phyloP scores from a whole-genome alignment of 768 basidiomycete species.

The Favolaschia claudopus region DNA sequence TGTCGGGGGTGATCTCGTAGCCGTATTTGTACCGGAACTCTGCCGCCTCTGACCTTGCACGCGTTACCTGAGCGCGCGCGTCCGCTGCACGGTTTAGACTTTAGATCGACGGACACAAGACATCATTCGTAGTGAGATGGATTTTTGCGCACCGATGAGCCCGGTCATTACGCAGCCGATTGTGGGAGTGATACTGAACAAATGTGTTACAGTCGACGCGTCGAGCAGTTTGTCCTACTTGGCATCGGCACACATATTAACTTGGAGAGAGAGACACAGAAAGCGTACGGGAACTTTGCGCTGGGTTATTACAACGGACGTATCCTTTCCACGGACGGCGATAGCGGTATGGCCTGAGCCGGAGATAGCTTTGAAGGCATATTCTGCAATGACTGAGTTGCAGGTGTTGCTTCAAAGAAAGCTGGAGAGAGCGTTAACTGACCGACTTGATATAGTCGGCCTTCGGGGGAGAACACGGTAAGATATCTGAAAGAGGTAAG shows the following conservation, averaged over 20 bases:
- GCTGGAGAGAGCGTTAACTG: constrained; percentile 47
- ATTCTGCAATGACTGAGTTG: constrained; percentile 63
- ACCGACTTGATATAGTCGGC: constrained; percentile 99
- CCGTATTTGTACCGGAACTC: constrained; percentile 96
- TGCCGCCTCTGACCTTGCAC: constrained; percentile 89
- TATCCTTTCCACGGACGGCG: constrained; percentile 92
- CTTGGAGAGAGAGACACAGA: background rate
- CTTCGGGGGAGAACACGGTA: constrained; percentile 97
- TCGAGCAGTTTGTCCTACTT: constrained; percentile 95
- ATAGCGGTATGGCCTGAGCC: constrained; percentile 95
- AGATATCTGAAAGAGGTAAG: constrained; percentile 68
- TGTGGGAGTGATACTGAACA: constrained; percentile 94
- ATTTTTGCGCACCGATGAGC: constrained; percentile 73
- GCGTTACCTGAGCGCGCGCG: constrained; percentile 85
- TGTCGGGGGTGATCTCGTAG: constrained; percentile 97
- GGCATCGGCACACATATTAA: background rate
- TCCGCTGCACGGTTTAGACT: constrained; percentile 66
- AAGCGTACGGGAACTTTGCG: constrained; percentile 95
- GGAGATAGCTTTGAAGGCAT: constrained; percentile 99
- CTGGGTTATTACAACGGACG: constrained; percentile 95
- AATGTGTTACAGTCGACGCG: constrained; percentile 90
- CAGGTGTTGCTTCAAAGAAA: constrained; percentile 14
- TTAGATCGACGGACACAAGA: background rate
- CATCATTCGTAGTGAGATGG: too few species aligned
- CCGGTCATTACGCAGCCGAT: constrained; percentile 99